Evolutionary conservation across 2,329 filamentous ascomycete species (phyloP).

Genomic region (Trematosphaeria pertusa): DNA sequence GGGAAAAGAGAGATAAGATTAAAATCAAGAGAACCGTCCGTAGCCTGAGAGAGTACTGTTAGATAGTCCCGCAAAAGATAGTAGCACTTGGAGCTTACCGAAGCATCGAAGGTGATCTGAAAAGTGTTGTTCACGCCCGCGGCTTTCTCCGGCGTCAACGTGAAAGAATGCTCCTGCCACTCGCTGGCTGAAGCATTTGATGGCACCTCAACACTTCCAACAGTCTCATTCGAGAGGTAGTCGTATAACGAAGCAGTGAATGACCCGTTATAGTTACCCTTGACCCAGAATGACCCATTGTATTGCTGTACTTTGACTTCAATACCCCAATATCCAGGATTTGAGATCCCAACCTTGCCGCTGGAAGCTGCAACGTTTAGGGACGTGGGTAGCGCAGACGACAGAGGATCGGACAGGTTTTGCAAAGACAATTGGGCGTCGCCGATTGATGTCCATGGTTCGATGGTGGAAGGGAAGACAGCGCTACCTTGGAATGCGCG

Average conservation of each 20-base stretch:
- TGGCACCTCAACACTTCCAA: slow-evolving; percentile 19
- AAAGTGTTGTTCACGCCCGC: slow-evolving; percentile 58
- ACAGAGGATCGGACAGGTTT: slow-evolving; percentile 59
- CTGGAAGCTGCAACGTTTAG: slow-evolving; percentile 47
- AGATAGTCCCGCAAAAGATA: no score
- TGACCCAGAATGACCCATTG: slow-evolving; percentile 54
- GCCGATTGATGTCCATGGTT: slow-evolving; percentile 62
- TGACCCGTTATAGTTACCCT: slow-evolving; percentile 19
- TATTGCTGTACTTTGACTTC: slow-evolving; percentile 54
- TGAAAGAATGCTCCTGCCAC: slow-evolving; percentile 20
- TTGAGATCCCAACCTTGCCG: slow-evolving; percentile 14
- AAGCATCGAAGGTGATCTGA: slow-evolving; percentile 54
- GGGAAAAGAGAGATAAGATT: slow-evolving; percentile 58
- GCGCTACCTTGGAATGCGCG: slow-evolving; percentile 66
- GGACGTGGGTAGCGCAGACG: slow-evolving; percentile 60
- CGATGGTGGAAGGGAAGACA: slow-evolving; percentile 43
- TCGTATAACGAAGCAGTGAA: slow-evolving; percentile 34
- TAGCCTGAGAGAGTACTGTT: no score
- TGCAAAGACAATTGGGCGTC: slow-evolving; percentile 57
- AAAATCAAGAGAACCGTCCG: slow-evolving; percentile 55
- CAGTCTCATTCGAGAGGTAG: slow-evolving; percentile 19
- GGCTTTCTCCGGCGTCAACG: slow-evolving; percentile 12
- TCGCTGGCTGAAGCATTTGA: slow-evolving; percentile 8
- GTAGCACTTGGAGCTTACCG: slow-evolving; percentile 15
- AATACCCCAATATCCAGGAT: slow-evolving; percentile 57